Conservation (phyloP, 23 red algal species). For the Gracilaria gracilis region DNA sequence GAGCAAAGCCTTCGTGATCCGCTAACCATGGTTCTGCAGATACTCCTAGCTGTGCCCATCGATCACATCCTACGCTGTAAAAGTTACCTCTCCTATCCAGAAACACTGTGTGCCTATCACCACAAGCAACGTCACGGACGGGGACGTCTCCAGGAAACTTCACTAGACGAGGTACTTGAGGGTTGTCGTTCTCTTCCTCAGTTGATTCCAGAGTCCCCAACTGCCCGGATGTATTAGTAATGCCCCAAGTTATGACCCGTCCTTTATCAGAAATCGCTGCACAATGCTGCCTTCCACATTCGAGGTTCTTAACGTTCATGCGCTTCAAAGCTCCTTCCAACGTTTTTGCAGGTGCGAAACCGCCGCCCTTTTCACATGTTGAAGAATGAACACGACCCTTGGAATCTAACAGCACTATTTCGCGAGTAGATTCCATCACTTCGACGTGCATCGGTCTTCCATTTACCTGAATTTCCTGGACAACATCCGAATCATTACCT, state of each 20-base stretch:
- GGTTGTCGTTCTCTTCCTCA: not conserved
- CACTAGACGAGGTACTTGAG: constrained; percentile 24
- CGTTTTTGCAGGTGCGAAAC: constrained; percentile 17
- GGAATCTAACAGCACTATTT: constrained; percentile 39
- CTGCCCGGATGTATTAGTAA: constrained; percentile 40
- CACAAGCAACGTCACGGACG: constrained; percentile 41
- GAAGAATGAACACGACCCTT: constrained; percentile 10
- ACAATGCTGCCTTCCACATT: constrained; percentile 57
- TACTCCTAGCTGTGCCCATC: constrained; percentile 61
- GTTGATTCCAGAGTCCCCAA: not conserved
- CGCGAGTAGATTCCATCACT: constrained; percentile 26
- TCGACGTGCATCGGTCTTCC: constrained; percentile 26
- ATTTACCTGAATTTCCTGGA: not conserved
- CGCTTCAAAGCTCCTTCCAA: constrained; percentile 31
- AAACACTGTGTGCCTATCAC: constrained; percentile 57
- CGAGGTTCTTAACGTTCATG: not conserved
- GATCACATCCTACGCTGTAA: constrained; percentile 43
- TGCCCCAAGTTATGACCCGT: constrained; percentile 50
- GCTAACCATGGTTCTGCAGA: constrained; percentile 63
- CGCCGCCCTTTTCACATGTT: not conserved
- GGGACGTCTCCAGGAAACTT: constrained; percentile 15
- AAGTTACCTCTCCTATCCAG: constrained; percentile 32
- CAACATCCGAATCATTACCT: not conserved
- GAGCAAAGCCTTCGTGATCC: not conserved
- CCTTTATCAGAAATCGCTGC: constrained; percentile 37